These are phyloP conservation scores for Rhododendron henanense DNA, from an alignment of 148 eudicot species.

Conservation along the genomic window DNA sequence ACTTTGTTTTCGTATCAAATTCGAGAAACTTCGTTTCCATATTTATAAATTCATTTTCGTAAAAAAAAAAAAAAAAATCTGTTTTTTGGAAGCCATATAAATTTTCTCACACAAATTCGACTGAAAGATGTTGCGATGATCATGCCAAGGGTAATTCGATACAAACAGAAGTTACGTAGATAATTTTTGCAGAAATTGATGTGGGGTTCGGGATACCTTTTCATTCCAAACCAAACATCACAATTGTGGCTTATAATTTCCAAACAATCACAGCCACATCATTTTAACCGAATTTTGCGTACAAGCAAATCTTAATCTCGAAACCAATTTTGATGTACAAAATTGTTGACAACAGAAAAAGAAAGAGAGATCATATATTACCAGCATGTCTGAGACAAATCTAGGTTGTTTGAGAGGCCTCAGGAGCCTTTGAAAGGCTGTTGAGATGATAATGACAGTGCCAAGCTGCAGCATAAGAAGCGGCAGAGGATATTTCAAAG, in stretches of 20 bases:
- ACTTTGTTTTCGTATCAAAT: neutral
- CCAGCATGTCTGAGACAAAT: conserved; percentile 23
- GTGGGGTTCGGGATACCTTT: neutral
- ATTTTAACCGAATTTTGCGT: neutral
- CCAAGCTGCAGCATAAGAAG: conserved; percentile 15
- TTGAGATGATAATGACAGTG: neutral
- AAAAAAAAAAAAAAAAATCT: neutral
- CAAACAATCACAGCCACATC: neutral
- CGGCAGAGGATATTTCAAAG: conserved; percentile 6
- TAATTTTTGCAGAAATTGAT: neutral
- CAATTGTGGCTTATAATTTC: neutral
- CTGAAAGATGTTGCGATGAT: too few relatives aligned
- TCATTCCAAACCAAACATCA: neutral
- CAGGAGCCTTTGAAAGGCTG: conserved; percentile 4
- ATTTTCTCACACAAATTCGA: too few relatives aligned
- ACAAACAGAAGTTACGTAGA: neutral
- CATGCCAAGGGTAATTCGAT: neutral
- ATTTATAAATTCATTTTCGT: neutral
- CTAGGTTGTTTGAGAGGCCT: conserved; percentile 15
- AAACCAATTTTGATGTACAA: neutral
- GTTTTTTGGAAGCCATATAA: neutral
- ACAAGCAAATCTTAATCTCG: neutral
- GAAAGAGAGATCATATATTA: neutral
- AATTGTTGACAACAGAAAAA: neutral
- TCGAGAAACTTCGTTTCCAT: neutral